phyloP scores from a whole-genome alignment of 192 early-diverging fungal genomes.

The Backusella sp. region DNA sequence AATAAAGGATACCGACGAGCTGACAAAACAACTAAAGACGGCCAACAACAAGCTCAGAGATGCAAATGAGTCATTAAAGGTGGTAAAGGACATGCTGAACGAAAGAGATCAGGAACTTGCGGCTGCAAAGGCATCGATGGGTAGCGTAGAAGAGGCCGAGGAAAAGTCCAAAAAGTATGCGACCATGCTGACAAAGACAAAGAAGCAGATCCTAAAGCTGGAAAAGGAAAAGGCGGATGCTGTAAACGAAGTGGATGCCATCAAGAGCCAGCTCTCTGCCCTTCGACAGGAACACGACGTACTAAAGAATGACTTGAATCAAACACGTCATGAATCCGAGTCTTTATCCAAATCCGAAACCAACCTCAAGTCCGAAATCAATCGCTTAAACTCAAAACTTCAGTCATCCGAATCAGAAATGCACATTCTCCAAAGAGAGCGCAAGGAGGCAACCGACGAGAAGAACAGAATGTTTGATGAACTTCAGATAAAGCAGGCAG shows the following conservation, averaged over 20 bases:
- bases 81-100: conserved; percentile 46
- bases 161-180: conserved; percentile 49
- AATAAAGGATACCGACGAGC: conserved; percentile 21
- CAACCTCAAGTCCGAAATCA: conserved; percentile 36
- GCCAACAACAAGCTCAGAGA: conserved; percentile 37
- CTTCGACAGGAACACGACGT: neutral
- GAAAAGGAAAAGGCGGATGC: conserved; percentile 50
- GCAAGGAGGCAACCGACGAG: conserved; percentile 44
- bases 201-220: conserved; percentile 50
- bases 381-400: conserved; percentile 35
- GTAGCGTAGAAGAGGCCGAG: conserved; percentile 33
- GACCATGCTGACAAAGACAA: conserved; percentile 41
- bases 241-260: neutral
- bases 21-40: conserved; percentile 17
- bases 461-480: conserved; percentile 54
- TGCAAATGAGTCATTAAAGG: conserved; percentile 45
- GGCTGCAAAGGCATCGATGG: conserved; percentile 10
- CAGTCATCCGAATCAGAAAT: conserved; percentile 26
- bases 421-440: conserved; percentile 43
- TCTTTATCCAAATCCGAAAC: conserved; percentile 25
- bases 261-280: neutral
- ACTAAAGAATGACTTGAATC: conserved; percentile 12
- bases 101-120: conserved; percentile 40
- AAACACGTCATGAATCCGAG: conserved; percentile 12
- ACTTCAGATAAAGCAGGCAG: conserved; percentile 56